phyloP scores from a whole-genome alignment of 2,329 filamentous ascomycete genomes.

The Sphaerostilbella broomeana region DNA sequence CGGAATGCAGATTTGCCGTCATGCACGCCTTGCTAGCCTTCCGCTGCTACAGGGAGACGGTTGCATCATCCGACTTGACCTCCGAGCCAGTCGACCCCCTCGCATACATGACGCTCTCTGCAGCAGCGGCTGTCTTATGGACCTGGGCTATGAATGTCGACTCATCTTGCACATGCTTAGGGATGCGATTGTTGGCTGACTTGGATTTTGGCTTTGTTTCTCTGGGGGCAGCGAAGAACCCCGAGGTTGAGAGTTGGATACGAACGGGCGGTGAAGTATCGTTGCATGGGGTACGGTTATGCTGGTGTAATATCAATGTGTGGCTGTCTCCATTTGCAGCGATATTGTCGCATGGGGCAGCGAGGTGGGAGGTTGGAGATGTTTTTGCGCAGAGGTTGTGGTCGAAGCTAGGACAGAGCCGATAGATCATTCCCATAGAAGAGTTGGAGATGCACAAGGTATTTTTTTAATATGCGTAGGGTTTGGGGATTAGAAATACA shows the following conservation, averaged over 20 bases:
- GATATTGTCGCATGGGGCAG: conserved; percentile 5
- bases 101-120: conserved; percentile 26
- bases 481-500: too few relatives aligned
- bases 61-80: background rate
- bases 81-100: conserved; percentile 25
- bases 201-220: conserved; percentile 11
- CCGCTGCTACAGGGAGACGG: conserved; percentile 18
- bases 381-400: conserved; percentile 12
- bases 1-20: conserved; percentile 26
- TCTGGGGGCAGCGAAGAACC: conserved; percentile 5
- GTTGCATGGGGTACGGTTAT: conserved; percentile 8
- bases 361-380: conserved; percentile 9
- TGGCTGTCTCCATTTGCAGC: conserved; percentile 12
- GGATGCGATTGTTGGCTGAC: background rate
- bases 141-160: conserved; percentile 27
- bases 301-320: conserved; percentile 9
- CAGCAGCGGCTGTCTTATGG: conserved; percentile 30
- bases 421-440: too few relatives aligned
- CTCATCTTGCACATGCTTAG: conserved; percentile 16
- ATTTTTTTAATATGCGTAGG: too few relatives aligned
- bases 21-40: conserved; percentile 29
- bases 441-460: too few relatives aligned
- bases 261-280: conserved; percentile 8
- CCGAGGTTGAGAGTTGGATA: conserved; percentile 12
- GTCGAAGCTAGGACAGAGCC: conserved; percentile 5